Percentiles rank a stretch among this genome's conserved stretches.
Evolutionary conservation across 176 grass and related monocot species (phyloP).

Genomic region (Paspalum notatum): DNA sequence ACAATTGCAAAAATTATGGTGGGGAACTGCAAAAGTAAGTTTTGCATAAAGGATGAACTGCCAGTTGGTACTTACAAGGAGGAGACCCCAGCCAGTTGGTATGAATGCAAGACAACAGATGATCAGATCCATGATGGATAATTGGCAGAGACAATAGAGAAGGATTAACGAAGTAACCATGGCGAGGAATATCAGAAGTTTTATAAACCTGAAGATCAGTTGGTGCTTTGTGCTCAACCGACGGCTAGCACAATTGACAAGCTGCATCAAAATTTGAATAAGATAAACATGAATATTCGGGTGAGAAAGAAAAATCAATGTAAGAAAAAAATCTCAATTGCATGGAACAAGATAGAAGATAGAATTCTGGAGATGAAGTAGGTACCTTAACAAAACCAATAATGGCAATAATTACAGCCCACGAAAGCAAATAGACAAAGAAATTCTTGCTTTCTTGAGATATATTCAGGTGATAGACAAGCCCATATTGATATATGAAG

Average conservation of each 20-base stretch:
- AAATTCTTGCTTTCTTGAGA: constrained; percentile 89
- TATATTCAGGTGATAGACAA: constrained; percentile 95
- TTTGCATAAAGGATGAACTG: neutral
- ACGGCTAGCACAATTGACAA: constrained; percentile 68
- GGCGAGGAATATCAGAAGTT: constrained; percentile 72
- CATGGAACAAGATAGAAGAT: neutral
- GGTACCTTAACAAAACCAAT: constrained; percentile 89
- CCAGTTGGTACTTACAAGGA: constrained; percentile 59
- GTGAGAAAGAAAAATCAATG: constrained; percentile 25
- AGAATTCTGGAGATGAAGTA: constrained; percentile 13
- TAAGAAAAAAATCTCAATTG: constrained; percentile 22
- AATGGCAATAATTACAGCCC: constrained; percentile 86
- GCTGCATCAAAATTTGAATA: constrained; percentile 52
- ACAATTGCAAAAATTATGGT: neutral
- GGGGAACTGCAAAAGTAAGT: neutral
- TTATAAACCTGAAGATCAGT: constrained; percentile 86
- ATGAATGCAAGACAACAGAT: constrained; percentile 91
- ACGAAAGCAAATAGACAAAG: constrained; percentile 86
- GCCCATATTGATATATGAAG: constrained; percentile 97
- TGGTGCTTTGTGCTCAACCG: constrained; percentile 80
- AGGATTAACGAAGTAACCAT: constrained; percentile 67
- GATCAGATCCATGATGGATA: constrained; percentile 81
- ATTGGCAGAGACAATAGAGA: constrained; percentile 70
- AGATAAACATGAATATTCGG: constrained; percentile 4
- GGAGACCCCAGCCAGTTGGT: constrained; percentile 90